phyloP scores from a whole-genome alignment of 768 basidiomycete genomes.

The Macrolepiota fuliginosa region DNA sequence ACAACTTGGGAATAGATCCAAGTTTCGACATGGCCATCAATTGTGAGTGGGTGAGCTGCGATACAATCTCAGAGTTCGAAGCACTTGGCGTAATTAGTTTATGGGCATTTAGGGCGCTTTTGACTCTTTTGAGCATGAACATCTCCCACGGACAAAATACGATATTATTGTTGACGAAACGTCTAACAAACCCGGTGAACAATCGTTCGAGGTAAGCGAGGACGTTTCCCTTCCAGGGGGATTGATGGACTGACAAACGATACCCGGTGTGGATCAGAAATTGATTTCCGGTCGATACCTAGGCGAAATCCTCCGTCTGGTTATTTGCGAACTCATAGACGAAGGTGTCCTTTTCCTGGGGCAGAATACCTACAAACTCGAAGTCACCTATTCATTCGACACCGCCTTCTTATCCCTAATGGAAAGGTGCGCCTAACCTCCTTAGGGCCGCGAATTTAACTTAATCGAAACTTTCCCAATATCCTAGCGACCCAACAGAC shows the following conservation, averaged over 20 bases:
- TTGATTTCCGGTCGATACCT: conserved; percentile 94
- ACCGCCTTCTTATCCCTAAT: conserved; percentile 97
- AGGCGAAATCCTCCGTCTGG: conserved; percentile 93
- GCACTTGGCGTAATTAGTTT: background rate
- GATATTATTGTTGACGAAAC: conserved; percentile 89
- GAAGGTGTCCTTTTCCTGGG: conserved; percentile 97
- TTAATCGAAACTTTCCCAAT: background rate
- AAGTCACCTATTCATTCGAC: conserved; percentile 89
- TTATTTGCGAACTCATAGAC: conserved; percentile 94
- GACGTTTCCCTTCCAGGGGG: background rate
- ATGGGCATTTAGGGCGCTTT: conserved; percentile 75
- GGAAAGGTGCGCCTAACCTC: conserved; percentile 63
- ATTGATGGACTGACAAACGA: background rate
- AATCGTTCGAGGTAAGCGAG: conserved; percentile 76
- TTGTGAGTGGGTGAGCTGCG: conserved; percentile 81
- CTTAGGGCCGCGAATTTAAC: background rate
- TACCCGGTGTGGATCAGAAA: conserved; percentile 52
- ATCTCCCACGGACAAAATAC: conserved; percentile 94
- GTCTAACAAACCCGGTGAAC: conserved; percentile 96
- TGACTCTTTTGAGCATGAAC: conserved; percentile 92
- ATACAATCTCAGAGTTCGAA: background rate
- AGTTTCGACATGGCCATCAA: conserved; percentile 88
- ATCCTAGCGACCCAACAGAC: conserved; percentile 84
- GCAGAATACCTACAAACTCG: conserved; percentile 98
- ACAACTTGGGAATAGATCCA: conserved; percentile 63